Conservation (phyloP, 805 yeast genomes). For the Saccharomyces paradoxus region DNA sequence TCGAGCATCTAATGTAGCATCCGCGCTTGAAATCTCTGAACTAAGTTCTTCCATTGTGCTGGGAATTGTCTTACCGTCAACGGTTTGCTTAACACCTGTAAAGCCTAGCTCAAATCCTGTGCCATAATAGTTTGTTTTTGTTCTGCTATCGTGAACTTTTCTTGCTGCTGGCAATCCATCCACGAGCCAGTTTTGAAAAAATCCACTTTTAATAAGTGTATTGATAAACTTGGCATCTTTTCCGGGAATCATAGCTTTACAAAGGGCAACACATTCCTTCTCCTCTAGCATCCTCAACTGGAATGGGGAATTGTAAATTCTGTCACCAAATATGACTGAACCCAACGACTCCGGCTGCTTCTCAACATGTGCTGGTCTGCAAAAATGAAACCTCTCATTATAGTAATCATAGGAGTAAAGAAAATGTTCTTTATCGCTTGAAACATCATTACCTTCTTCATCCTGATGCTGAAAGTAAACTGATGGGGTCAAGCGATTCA, state of each 20-base stretch:
- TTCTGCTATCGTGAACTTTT: slow-evolving; percentile 45
- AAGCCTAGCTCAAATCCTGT: slow-evolving; percentile 76
- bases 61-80: slow-evolving; percentile 12
- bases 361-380: slow-evolving; percentile 47
- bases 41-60: background rate
- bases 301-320: slow-evolving; percentile 90
- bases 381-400: slow-evolving; percentile 74
- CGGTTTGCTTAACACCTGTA: slow-evolving; percentile 41
- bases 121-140: slow-evolving; percentile 58
- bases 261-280: slow-evolving; percentile 56
- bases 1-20: slow-evolving; percentile 10
- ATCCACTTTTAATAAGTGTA: slow-evolving; percentile 72
- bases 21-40: slow-evolving; percentile 5
- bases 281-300: slow-evolving; percentile 70
- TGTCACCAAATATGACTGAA: slow-evolving; percentile 87
- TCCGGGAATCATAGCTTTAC: slow-evolving; percentile 50
- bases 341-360: slow-evolving; percentile 88
- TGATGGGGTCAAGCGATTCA: slow-evolving; percentile 85
- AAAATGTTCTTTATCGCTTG: slow-evolving; percentile 40
- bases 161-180: slow-evolving; percentile 94
- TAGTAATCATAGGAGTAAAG: slow-evolving; percentile 78
- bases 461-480: slow-evolving; percentile 37
- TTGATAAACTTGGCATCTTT: slow-evolving; percentile 69
- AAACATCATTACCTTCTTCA: slow-evolving; percentile 32
- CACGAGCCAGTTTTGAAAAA: slow-evolving; percentile 82